phyloP scores from a whole-genome alignment of 116 monocot genomes.

The Papilionanthe hybrid region DNA sequence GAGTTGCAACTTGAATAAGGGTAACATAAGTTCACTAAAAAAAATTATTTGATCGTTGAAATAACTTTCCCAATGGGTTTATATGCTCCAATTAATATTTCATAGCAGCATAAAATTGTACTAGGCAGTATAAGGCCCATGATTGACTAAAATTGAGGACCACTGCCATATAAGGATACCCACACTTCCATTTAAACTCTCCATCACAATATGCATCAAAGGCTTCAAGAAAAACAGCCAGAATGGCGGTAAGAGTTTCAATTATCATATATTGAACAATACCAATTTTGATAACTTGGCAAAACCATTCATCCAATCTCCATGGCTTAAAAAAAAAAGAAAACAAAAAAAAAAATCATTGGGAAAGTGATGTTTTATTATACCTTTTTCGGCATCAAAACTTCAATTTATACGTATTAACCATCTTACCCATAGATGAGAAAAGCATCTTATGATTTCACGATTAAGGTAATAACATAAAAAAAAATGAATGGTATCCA shows the following conservation, averaged over 20 bases:
- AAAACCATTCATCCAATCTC: constrained; percentile 64
- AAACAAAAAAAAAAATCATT: constrained; percentile 45
- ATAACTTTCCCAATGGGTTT: constrained; percentile 77
- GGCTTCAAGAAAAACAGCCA: constrained; percentile 60
- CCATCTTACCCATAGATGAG: constrained; percentile 49
- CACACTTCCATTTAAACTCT: constrained; percentile 58
- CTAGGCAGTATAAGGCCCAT: constrained; percentile 89
- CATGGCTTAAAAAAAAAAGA: constrained; percentile 54
- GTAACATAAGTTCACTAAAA: no score
- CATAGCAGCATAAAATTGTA: constrained; percentile 73
- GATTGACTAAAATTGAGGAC: constrained; percentile 93
- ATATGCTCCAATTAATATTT: constrained; percentile 76
- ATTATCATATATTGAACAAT: constrained; percentile 84
- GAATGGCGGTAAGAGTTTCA: constrained; percentile 49
- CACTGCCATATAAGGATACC: constrained; percentile 81
- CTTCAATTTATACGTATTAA: constrained; percentile 30
- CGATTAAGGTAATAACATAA: no score
- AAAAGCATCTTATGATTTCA: no score
- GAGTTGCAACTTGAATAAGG: no score
- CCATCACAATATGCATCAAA: constrained; percentile 67
- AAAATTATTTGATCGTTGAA: constrained; percentile 74
- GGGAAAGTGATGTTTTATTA: constrained; percentile 66
- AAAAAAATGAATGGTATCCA: no score
- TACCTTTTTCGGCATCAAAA: constrained; percentile 34
- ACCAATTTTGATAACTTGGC: constrained; percentile 57